Percentiles rank a stretch among this genome's conserved stretches.
Conservation (phyloP, 306 rosid genomes). For the Cucurbita moschata region DNA sequence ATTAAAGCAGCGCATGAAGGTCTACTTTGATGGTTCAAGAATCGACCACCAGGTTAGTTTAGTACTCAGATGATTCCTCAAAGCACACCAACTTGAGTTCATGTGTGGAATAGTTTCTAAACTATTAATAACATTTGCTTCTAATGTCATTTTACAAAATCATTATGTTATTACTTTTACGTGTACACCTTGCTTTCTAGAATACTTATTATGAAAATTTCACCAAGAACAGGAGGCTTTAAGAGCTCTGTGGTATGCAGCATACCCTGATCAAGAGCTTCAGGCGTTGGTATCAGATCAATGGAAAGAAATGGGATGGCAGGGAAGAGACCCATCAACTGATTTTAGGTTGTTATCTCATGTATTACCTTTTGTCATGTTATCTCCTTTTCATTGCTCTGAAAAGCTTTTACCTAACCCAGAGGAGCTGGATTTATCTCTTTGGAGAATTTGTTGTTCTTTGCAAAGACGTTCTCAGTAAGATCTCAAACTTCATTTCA, state of each 20-base stretch:
- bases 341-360: slow-evolving; percentile 58
- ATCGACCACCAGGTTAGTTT: slow-evolving; percentile 58
- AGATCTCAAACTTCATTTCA: slow-evolving; percentile 17
- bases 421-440: slow-evolving; percentile 93
- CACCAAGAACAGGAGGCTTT: slow-evolving; percentile 52
- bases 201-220: slow-evolving; percentile 12
- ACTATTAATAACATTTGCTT: neutral
- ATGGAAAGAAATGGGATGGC: slow-evolving; percentile 99
- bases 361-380: neutral
- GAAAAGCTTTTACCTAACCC: slow-evolving; percentile 13
- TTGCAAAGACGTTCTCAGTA: slow-evolving; percentile 68
- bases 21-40: slow-evolving; percentile 57
- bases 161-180: neutral
- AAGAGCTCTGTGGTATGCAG: slow-evolving; percentile 71
- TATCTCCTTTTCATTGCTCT: neutral
- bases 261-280: slow-evolving; percentile 64
- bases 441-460: slow-evolving; percentile 81
- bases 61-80: neutral
- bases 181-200: neutral
- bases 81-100: neutral
- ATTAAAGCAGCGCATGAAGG: slow-evolving; percentile 51
- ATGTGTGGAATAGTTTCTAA: neutral
- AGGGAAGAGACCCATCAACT: slow-evolving; percentile 90
- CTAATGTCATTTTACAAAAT: neutral
- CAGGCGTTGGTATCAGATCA: slow-evolving; percentile 76